These are phyloP conservation scores for Pleurotus pulmonarius DNA, from an alignment of 768 basidiomycete genomes.

Conservation along the genomic window DNA sequence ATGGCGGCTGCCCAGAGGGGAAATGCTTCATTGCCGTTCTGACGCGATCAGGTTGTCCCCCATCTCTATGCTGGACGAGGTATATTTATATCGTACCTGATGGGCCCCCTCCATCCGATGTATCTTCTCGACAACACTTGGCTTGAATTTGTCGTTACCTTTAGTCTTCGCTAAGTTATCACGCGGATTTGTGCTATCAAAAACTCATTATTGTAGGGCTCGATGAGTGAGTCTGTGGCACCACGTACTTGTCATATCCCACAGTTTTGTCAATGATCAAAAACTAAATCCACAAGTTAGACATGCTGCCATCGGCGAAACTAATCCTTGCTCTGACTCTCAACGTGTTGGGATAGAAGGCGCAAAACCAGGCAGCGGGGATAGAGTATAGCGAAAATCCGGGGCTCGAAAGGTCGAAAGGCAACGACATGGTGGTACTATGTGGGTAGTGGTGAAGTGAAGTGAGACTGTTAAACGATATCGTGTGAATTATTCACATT, in stretches of 20 bases:
- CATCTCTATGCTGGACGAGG: background rate
- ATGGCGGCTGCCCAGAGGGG: constrained; percentile 32
- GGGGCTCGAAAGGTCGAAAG: background rate
- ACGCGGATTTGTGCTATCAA: constrained; percentile 28
- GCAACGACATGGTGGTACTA: background rate
- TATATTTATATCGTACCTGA: constrained; percentile 3
- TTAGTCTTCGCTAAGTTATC: constrained; percentile 18
- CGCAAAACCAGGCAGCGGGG: constrained; percentile 21
- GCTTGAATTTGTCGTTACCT: constrained; percentile 21
- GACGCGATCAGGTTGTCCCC: background rate
- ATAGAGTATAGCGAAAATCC: constrained; percentile 21
- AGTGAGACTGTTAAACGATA: no score
- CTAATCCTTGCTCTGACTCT: constrained; percentile 13
- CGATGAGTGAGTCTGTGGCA: background rate
- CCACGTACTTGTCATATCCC: constrained; percentile 32
- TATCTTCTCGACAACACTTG: constrained; percentile 17
- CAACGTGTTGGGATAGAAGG: constrained; percentile 17
- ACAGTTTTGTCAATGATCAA: constrained; percentile 21
- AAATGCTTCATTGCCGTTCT: constrained; percentile 29
- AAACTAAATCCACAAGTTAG: constrained; percentile 13
- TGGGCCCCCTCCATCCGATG: constrained; percentile 36
- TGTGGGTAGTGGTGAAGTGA: no score
- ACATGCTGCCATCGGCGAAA: no score
- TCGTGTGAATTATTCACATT: no score
- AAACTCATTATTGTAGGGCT: background rate